Evolutionary conservation across 2,329 filamentous ascomycete species (phyloP).

Genomic region (Claviceps digitariae): DNA sequence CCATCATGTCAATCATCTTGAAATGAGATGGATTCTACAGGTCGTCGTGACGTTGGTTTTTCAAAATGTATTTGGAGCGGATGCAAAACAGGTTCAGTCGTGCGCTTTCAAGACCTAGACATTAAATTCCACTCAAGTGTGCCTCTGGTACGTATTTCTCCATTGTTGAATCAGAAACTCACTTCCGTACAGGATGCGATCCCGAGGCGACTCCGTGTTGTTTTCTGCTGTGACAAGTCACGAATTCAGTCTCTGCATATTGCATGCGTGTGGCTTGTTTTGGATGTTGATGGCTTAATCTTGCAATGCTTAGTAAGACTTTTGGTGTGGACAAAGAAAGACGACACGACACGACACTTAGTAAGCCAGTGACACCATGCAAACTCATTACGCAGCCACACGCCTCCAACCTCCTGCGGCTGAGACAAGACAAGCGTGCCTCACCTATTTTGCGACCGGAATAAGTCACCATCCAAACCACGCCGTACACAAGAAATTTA

Average conservation of each 20-base stretch:
- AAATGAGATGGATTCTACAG: neutral
- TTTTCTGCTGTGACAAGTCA: neutral
- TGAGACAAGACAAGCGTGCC: neutral
- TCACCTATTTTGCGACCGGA: too few species aligned
- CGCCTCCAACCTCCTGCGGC: neutral
- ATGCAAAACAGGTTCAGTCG: neutral
- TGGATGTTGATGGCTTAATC: neutral
- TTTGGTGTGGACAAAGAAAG: too few species aligned
- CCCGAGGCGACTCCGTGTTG: too few species aligned
- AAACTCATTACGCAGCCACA: constrained; percentile 1
- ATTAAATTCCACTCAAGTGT: neutral
- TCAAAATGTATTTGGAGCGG: too few species aligned
- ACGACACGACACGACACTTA: neutral
- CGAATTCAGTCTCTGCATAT: neutral
- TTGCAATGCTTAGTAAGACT: too few species aligned
- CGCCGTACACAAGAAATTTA: too few species aligned
- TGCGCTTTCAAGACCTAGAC: neutral
- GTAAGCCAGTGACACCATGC: too few species aligned
- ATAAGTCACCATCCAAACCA: neutral
- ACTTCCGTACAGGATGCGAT: too few species aligned
- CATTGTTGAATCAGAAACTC: too few species aligned
- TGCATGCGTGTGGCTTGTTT: neutral
- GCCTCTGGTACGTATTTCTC: too few species aligned
- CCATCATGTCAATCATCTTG: neutral
- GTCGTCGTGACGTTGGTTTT: too few species aligned